phyloP scores from a whole-genome alignment of 2,329 filamentous ascomycete genomes.

The Fusarium mundagurra region DNA sequence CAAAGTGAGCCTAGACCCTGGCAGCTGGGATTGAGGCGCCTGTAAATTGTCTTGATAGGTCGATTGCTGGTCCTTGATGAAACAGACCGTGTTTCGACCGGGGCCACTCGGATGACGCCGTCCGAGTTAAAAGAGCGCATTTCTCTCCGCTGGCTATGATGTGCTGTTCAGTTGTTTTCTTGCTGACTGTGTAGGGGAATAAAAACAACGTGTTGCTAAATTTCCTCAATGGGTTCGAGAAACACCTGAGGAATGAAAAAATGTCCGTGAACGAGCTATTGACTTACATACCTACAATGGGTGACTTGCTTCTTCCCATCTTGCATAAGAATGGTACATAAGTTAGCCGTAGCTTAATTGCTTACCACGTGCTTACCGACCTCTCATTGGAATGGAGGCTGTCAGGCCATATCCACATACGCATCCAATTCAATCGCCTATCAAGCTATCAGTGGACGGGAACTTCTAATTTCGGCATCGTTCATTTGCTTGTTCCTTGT shows the following conservation, averaged over 20 bases:
- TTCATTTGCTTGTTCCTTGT: background rate
- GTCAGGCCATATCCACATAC: slow-evolving; percentile 1
- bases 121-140: slow-evolving; percentile 27
- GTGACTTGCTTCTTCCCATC: background rate
- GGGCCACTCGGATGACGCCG: slow-evolving; percentile 35
- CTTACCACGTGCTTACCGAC: background rate
- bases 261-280: background rate
- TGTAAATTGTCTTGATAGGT: slow-evolving; percentile 41
- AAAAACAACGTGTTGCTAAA: background rate
- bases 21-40: slow-evolving; percentile 37
- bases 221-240: background rate
- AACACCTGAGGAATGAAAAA: background rate
- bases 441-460: background rate
- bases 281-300: background rate
- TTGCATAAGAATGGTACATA: background rate
- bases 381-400: slow-evolving; percentile 2
- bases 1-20: slow-evolving; percentile 41
- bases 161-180: background rate
- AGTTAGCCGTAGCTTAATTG: background rate
- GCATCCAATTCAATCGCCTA: background rate
- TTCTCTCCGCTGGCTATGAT: background rate
- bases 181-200: background rate
- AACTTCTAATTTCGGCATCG: slow-evolving; percentile 10
- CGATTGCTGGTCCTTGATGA: slow-evolving; percentile 36
- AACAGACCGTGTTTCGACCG: slow-evolving; percentile 44